Percentiles rank a stretch among this genome's conserved stretches.
These are phyloP conservation scores for Botrytis pseudocinerea DNA, from an alignment of 2,329 filamentous ascomycete species.

Conservation along the genomic window DNA sequence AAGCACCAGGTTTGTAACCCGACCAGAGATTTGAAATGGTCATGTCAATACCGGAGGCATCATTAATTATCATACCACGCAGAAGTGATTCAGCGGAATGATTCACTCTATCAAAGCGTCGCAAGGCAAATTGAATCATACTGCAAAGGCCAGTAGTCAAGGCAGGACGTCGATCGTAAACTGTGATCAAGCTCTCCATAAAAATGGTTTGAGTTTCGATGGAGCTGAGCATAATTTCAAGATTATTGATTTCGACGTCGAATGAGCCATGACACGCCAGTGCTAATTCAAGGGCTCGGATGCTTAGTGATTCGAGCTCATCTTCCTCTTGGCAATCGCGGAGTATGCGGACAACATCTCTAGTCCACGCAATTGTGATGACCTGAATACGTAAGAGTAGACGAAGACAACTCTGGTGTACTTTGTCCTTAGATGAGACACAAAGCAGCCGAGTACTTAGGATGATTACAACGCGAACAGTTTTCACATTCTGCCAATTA, in stretches of 20 bases:
- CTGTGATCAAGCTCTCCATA: conserved; percentile 43
- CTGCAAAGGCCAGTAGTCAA: conserved; percentile 39
- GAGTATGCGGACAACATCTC: conserved; percentile 23
- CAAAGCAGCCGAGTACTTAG: conserved; percentile 49
- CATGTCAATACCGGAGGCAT: conserved; percentile 31
- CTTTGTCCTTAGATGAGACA: conserved; percentile 35
- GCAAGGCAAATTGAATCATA: conserved; percentile 11
- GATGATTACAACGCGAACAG: conserved; percentile 45
- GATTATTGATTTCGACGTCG: conserved; percentile 43
- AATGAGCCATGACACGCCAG: conserved; percentile 49
- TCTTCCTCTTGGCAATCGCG: conserved; percentile 33
- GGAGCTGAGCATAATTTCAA: conserved; percentile 38
- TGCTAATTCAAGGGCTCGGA: conserved; percentile 44
- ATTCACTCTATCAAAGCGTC: conserved; percentile 23
- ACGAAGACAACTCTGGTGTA: conserved; percentile 37
- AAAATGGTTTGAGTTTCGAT: conserved; percentile 40
- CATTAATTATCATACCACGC: neutral
- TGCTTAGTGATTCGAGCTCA: conserved; percentile 40
- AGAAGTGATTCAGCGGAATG: conserved; percentile 31
- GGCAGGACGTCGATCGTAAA: conserved; percentile 42
- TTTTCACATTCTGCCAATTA: conserved; percentile 54
- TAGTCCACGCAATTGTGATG: conserved; percentile 46
- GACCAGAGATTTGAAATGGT: conserved; percentile 38
- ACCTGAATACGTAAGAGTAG: conserved; percentile 42
- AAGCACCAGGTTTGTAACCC: conserved; percentile 33